Base-by-base conservation (phyloP, 495 filamentous ascomycete species). In the Hypomontagnella monticulosa region DNA sequence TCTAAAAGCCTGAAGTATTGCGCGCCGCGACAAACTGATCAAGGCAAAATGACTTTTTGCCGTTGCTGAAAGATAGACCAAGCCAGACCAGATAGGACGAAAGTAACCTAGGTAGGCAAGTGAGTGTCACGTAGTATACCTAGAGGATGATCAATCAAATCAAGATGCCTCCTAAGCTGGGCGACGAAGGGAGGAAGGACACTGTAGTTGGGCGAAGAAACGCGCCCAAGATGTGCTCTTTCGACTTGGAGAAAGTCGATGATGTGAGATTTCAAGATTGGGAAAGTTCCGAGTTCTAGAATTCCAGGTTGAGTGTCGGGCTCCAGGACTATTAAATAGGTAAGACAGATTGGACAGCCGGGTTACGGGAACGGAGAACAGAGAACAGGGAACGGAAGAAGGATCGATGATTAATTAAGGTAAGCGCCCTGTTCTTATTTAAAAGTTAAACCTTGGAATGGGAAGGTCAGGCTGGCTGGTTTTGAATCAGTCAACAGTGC, bases 1-100 rank as follows among this genome's bases (percentile, higher is more conserved):
- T 42, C 51, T 58, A 53, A 62, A 36, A 62, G 30, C 58, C 47
- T 47, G 52, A 27, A 11, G 12, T 15, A 43, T 7, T 14, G 12
- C 1, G 42, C 23, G 10, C 16, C 20, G 40, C 42, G 41, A 53
- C 18, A 53, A 66, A 30, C 46, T 41, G 47, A 63, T 48, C 40
- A 55, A 48, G 42, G 52, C 50, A 57, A 58, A 38, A 6, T 7
- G 51, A 66, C 57, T 54, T 61, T 61, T 61, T 69, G 61, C 12
- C 12, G 34, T 41, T 46, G 64, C 33, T 43, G 27, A 23, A 14
- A 37, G 23, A 27, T 6, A 27, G 23, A 27, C 23, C 23, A 27
- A 6, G 23, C 23, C 3, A 27, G 23, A 27, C 23, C 23, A 27
- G 23, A 37, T 23, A 40, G 23, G 36, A 23, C 15, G 18, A 56